Evolutionary conservation across 352 stramenopile species (phyloP), one percentile per base, ranked within the genome.

Genomic region (Phytopythium delawarense): DNA sequence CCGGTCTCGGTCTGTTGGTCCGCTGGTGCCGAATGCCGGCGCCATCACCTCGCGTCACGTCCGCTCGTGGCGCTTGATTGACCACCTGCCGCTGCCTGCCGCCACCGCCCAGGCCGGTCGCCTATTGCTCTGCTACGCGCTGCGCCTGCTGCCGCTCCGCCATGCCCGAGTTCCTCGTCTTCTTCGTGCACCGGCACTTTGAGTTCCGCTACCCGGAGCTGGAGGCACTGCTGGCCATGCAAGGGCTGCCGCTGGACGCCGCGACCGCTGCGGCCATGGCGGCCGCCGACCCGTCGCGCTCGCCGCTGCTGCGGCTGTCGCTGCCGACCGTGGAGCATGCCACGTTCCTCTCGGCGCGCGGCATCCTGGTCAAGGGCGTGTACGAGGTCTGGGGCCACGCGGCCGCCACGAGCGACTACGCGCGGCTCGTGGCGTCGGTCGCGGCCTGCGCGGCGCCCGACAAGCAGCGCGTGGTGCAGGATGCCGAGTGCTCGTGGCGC

Each of bases 101-200:
- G 28, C 28, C 28, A 32, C 28, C 28, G 28, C 28, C 28, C 28
- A 32, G 28, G 4, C 4, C 28, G 4, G 5, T 32, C 28, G 28
- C 5, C 28, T 32, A 7, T 7, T 7, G 28, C 28, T 32, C 28
- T 7, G 4, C 4, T 7, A 7, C 28, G 5, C 28, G 2, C 28
- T 7, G 28, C 28, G 28, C 28, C 28, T 7, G 28, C 28, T 32
- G 28, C 28, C 28, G 28, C 28, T 32, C 5, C 28, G 53, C 53
- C 28, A 86, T 86, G 79, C 78, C 69, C 40, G 80, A 89, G 66
- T 92, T 88, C 67, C 76, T 92, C 57, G 81, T 92, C 25, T 90
- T 86, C 65, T 92, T 89, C 68, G 83, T 92, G 69, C 83, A 92
- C 61, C 81, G 83, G 50, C 83, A 92, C 76, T 92, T 91, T 40